Base-by-base conservation (phyloP, 495 filamentous ascomycete species). In the Oleoguttula mirabilis region DNA sequence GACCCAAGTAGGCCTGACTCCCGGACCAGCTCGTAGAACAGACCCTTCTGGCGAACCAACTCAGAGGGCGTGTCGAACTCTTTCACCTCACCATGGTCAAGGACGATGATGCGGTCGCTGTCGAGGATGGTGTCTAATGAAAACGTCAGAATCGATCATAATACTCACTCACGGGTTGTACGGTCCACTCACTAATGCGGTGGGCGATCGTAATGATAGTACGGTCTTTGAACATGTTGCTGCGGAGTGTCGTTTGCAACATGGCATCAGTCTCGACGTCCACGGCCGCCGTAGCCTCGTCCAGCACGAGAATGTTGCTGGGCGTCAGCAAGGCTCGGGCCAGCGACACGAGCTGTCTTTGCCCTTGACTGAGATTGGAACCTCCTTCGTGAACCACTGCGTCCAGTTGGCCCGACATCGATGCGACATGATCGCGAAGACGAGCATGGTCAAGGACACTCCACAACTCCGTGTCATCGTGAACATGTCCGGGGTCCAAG, bases 401-500 rank as follows among this genome's bases (percentile, higher is more conserved):
- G 64, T 96, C 92, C 28, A 99, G 73, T 48, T 82, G 80, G 38
- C 85, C 86, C 15, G 81, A 72, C 88, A 99, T 95, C 40, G 68
- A 71, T 1, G 84, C 63, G 34, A 99, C 76, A 61, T 99, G 84
- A 30, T 92, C 85, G 59, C 88, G 93, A 43, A 99, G 67, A 58
- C 88, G 76, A 28, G 90, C 88, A 64, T 95, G 88, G 61, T 94
- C 90, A 36, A 99, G 71, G 28, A 94, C 92, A 53, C 82, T 88
- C 92, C 92, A 99, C 12, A 99, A 75, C 57, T 95, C 92, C 10
- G 87, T 94, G 58, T 99, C 92, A 61, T 93, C 90, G 56, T 96
- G 88, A 38, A 88, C 85, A 62, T 92, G 80, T 25, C 82, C 82
- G 24, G 92, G 92, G 57, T 99, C 92, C 25, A 99, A 72, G 59